phyloP scores from a whole-genome alignment of 2,329 filamentous ascomycete species.

The Boeremia exigua region DNA sequence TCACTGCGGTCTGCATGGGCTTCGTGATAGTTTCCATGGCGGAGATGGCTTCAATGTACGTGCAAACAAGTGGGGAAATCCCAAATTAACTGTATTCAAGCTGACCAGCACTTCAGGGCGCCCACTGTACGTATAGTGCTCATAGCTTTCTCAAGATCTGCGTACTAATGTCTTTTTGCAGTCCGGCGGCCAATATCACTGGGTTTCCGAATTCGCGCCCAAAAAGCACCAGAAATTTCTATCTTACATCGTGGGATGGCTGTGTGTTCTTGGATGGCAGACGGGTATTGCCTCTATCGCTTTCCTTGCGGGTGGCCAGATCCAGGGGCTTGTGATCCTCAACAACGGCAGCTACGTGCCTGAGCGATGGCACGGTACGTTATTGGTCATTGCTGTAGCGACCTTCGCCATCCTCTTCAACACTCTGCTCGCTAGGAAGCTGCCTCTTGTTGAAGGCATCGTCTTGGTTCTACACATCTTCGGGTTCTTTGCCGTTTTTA shows the following conservation, averaged over 20 bases:
- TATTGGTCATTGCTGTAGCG: constrained; percentile 52
- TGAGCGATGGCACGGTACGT: constrained; percentile 54
- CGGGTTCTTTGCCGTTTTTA: constrained; percentile 58
- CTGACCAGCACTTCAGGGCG: constrained; percentile 21
- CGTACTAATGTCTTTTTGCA: too few relatives aligned
- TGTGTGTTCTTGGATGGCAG: constrained; percentile 55
- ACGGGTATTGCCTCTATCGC: constrained; percentile 51
- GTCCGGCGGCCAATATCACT: constrained; percentile 43
- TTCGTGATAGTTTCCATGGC: constrained; percentile 40
- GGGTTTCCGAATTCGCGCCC: constrained; percentile 48
- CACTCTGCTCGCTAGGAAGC: constrained; percentile 15
- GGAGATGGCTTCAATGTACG: constrained; percentile 47
- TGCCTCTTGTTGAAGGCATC: background rate
- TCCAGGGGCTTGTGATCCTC: constrained; percentile 46
- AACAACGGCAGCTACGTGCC: constrained; percentile 49
- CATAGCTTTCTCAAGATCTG: too few relatives aligned
- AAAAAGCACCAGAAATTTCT: constrained; percentile 46
- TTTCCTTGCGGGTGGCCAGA: constrained; percentile 52
- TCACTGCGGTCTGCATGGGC: constrained; percentile 39
- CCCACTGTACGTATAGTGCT: constrained; percentile 21
- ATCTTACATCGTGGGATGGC: constrained; percentile 53
- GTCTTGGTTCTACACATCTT: constrained; percentile 53
- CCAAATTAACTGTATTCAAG: background rate
- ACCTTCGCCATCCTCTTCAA: constrained; percentile 37
- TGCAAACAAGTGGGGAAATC: background rate